Percentiles rank a stretch among this genome's conserved stretches.
Evolutionary conservation across 2,329 filamentous ascomycete genomes (phyloP).

Genomic region (Raffaelea ambrosiae): DNA sequence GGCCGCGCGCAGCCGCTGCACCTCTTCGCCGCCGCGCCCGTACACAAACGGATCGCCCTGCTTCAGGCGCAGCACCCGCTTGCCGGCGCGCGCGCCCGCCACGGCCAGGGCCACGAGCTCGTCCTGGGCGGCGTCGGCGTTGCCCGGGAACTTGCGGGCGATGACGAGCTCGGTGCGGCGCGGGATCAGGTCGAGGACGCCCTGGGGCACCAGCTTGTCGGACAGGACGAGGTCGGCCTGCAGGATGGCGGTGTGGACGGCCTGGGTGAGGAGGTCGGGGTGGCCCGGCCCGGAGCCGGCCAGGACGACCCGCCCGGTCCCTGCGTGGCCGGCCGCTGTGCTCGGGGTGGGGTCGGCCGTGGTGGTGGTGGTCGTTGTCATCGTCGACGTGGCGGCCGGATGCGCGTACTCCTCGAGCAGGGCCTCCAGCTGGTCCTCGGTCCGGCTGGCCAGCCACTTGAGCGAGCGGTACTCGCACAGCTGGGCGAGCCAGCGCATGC

Average conservation of each 20-base stretch:
- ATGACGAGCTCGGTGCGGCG: conserved; percentile 85
- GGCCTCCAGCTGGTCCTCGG: conserved; percentile 66
- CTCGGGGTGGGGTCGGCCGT: conserved; percentile 13
- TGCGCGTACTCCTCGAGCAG: conserved; percentile 63
- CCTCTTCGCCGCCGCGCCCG: conserved; percentile 88
- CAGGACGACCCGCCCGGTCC: conserved; percentile 55
- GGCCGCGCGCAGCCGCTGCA: conserved; percentile 67
- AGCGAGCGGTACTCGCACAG: conserved; percentile 99
- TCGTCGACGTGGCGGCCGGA: conserved; percentile 5
- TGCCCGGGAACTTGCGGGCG: conserved; percentile 94
- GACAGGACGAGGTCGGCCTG: conserved; percentile 71
- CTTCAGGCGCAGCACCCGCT: conserved; percentile 81
- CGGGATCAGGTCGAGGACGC: conserved; percentile 82
- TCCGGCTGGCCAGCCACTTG: conserved; percentile 68
- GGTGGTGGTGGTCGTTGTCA: conserved; percentile 9
- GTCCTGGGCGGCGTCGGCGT: conserved; percentile 86
- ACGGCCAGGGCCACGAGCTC: conserved; percentile 78
- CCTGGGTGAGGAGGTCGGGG: conserved; percentile 80
- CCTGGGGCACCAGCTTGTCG: conserved; percentile 77
- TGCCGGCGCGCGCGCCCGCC: conserved; percentile 54
- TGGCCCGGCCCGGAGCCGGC: conserved; percentile 90
- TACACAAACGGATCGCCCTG: conserved; percentile 97
- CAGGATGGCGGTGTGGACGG: conserved; percentile 68
- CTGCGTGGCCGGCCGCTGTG: conserved; percentile 13
- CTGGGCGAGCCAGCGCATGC: conserved; percentile 89